Percentiles rank a stretch among this genome's conserved stretches.
These are phyloP conservation scores for Kuraishia molischiana DNA, from an alignment of 805 yeast genomes.

Conservation along the genomic window DNA sequence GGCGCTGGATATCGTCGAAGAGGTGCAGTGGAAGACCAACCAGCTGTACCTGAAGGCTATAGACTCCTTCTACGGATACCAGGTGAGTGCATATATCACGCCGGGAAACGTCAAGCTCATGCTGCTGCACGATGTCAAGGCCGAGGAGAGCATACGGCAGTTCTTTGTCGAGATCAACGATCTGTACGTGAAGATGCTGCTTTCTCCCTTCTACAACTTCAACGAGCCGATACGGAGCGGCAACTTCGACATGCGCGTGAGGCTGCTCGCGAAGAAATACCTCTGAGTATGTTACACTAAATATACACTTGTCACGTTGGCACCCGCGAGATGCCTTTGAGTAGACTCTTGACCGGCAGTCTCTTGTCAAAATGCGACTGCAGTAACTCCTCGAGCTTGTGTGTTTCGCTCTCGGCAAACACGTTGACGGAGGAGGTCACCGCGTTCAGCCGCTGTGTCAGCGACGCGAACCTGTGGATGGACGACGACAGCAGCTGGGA, in stretches of 20 bases:
- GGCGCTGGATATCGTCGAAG: conserved; percentile 86
- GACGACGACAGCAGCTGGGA: conserved; percentile 4
- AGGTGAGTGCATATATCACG: conserved; percentile 78
- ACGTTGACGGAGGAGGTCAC: conserved; percentile 12
- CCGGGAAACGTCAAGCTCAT: conserved; percentile 81
- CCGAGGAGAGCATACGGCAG: conserved; percentile 71
- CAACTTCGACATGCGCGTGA: conserved; percentile 67
- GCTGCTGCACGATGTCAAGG: conserved; percentile 51
- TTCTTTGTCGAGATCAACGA: conserved; percentile 84
- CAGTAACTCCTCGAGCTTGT: conserved; percentile 11
- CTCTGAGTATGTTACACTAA: conserved; percentile 25
- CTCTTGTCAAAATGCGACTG: conserved; percentile 9
- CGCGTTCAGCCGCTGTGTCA: conserved; percentile 15
- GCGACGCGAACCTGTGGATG: conserved; percentile 28
- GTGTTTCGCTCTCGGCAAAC: conserved; percentile 12
- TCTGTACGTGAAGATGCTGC: conserved; percentile 70
- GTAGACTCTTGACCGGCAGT: not conserved
- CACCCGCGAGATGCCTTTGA: conserved; percentile 3
- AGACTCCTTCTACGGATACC: conserved; percentile 78
- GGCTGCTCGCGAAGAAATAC: conserved; percentile 66
- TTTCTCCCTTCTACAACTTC: conserved; percentile 79
- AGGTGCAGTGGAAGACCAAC: conserved; percentile 69
- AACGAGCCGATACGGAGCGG: conserved; percentile 68
- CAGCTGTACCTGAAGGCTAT: conserved; percentile 63
- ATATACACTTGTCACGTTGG: conserved; percentile 1